Conservation (phyloP, 768 basidiomycete species). For the Russula sp. region DNA sequence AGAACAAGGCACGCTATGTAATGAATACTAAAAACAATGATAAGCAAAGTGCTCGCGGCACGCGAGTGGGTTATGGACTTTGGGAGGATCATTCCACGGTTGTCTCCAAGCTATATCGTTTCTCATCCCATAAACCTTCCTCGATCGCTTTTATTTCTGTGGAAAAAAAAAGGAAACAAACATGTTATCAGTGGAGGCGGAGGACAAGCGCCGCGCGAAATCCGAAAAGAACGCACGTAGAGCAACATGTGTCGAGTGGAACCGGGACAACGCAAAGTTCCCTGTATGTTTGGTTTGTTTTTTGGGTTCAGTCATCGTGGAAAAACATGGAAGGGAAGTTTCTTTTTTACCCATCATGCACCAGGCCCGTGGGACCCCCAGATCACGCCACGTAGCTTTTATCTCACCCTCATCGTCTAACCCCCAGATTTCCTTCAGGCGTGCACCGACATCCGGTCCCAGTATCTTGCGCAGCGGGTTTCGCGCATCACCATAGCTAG, state of each 20-base stretch:
- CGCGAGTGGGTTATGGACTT: background rate
- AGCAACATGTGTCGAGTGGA: slow-evolving; percentile 61
- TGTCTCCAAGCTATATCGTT: slow-evolving; percentile 24
- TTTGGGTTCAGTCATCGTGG: background rate
- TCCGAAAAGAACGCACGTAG: slow-evolving; percentile 42
- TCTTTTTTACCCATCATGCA: slow-evolving; percentile 44
- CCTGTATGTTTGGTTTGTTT: slow-evolving; percentile 27
- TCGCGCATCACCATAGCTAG: slow-evolving; percentile 41
- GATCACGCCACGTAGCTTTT: slow-evolving; percentile 40
- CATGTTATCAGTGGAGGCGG: background rate
- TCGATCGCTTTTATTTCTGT: slow-evolving; percentile 67
- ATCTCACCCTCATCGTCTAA: slow-evolving; percentile 59
- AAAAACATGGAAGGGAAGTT: background rate
- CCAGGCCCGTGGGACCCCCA: slow-evolving; percentile 50
- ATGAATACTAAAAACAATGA: background rate
- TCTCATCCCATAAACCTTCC: slow-evolving; percentile 36
- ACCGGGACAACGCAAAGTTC: slow-evolving; percentile 53
- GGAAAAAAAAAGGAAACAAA: background rate
- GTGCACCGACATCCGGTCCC: slow-evolving; percentile 37
- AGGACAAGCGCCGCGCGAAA: background rate
- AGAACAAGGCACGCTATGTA: background rate
- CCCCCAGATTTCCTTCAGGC: slow-evolving; percentile 55
- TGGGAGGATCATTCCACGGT: background rate
- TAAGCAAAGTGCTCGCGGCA: background rate
- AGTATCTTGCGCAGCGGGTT: slow-evolving; percentile 37